These are phyloP conservation scores for Ogataea sp. DNA, from an alignment of 805 yeast genomes.

Conservation along the genomic window DNA sequence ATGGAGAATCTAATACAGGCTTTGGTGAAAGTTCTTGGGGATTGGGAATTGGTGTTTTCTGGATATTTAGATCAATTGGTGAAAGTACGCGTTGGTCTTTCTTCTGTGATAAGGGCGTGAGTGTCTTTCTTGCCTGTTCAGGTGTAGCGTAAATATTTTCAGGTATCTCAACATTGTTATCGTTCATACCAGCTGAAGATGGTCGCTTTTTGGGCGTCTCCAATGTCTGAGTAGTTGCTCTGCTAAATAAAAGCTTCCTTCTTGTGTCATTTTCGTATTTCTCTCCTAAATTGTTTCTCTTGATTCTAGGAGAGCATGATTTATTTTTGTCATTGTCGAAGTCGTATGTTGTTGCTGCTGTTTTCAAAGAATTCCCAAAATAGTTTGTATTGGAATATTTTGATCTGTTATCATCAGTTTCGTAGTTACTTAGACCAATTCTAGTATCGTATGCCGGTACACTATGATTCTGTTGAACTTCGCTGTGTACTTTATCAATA, in stretches of 20 bases:
- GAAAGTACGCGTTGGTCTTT: constrained; percentile 1
- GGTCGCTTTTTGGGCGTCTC: not conserved
- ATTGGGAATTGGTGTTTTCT: not conserved
- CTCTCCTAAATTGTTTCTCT: constrained; percentile 2
- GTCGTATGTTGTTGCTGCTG: not conserved
- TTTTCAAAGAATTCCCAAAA: constrained; percentile 4
- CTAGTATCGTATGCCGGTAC: not conserved
- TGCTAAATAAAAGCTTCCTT: not conserved
- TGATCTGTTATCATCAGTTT: constrained; percentile 5
- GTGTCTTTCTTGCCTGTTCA: constrained; percentile 16
- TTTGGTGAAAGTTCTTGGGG: not conserved
- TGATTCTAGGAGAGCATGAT: not conserved
- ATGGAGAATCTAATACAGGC: constrained; percentile 3
- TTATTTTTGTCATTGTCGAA: not conserved
- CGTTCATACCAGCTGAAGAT: not conserved
- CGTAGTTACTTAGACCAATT: constrained; percentile 1
- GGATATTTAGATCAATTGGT: not conserved
- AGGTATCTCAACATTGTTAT: constrained; percentile 1
- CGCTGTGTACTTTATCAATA: too few relatives aligned
- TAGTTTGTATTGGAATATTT: constrained; percentile 9
- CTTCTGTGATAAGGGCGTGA: constrained; percentile 14
- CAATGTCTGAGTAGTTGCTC: not conserved
- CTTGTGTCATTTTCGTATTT: not conserved
- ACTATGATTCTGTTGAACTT: too few relatives aligned
- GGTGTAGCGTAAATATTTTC: constrained; percentile 12